These are phyloP conservation scores for Macrophomina pseudophaseolina DNA, from an alignment of 2,329 filamentous ascomycete species.

Conservation along the genomic window DNA sequence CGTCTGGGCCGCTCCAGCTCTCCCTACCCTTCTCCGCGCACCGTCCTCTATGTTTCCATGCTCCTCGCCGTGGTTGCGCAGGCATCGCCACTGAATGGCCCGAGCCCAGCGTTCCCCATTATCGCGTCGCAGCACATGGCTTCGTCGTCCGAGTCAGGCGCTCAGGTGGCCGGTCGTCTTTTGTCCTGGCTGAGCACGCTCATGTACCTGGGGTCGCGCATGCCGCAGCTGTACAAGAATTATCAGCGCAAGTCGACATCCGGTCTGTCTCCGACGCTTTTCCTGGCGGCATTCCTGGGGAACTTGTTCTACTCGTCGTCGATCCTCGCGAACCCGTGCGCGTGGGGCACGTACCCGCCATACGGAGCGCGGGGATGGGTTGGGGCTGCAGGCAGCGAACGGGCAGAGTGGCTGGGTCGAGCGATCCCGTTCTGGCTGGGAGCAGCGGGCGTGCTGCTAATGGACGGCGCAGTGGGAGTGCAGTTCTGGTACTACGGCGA, in stretches of 20 bases:
- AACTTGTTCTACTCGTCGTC: conserved; percentile 71
- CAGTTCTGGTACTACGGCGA: conserved; percentile 68
- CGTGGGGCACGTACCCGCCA: conserved; percentile 62
- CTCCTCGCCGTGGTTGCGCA: conserved; percentile 50
- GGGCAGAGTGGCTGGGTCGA: conserved; percentile 61
- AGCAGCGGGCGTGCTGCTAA: conserved; percentile 65
- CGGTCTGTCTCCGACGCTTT: conserved; percentile 66
- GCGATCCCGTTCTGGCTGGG: conserved; percentile 70
- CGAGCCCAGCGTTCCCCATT: conserved; percentile 32
- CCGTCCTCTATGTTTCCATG: conserved; percentile 53
- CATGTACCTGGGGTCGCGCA: conserved; percentile 40
- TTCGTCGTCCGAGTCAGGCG: conserved; percentile 31
- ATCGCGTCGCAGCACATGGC: conserved; percentile 29
- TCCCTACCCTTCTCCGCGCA: conserved; percentile 53
- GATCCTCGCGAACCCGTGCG: conserved; percentile 66
- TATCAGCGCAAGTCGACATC: conserved; percentile 66
- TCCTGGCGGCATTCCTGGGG: conserved; percentile 69
- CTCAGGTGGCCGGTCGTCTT: conserved; percentile 44
- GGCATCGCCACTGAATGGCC: conserved; percentile 39
- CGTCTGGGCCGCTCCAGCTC: conserved; percentile 46
- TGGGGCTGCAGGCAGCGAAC: conserved; percentile 59
- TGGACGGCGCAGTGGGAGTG: conserved; percentile 67
- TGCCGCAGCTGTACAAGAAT: conserved; percentile 70
- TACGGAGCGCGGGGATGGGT: conserved; percentile 67
- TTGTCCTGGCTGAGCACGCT: conserved; percentile 47